Conservation (phyloP, 228 moss, liverwort and hornwort species). For the Sphagnum fallax region DNA sequence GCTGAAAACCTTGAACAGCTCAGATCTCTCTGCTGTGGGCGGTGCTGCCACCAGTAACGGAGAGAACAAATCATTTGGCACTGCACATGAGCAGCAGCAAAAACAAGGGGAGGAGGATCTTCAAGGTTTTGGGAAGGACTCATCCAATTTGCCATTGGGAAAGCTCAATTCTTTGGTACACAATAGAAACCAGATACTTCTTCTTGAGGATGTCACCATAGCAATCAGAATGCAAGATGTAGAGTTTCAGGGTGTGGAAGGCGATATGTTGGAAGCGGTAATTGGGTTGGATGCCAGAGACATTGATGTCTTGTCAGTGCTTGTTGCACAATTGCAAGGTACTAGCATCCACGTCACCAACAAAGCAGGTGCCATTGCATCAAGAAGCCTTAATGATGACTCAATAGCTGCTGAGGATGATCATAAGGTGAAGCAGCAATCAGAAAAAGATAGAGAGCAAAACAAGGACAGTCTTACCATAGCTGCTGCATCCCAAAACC, state of each 20-base stretch:
- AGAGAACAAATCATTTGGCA: neutral
- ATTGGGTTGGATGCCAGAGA: slow-evolving; percentile 70
- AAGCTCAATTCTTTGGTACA: neutral
- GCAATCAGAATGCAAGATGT: slow-evolving; percentile 44
- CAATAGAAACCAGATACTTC: slow-evolving; percentile 35
- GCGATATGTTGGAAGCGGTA: slow-evolving; percentile 68
- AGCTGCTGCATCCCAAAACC: too few relatives aligned
- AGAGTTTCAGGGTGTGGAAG: slow-evolving; percentile 53
- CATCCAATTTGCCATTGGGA: neutral
- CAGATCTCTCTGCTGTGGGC: neutral
- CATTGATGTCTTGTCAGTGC: slow-evolving; percentile 49
- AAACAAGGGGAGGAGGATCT: too few relatives aligned
- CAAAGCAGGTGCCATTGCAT: slow-evolving; percentile 28
- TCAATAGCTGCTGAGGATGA: neutral
- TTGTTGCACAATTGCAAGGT: slow-evolving; percentile 71
- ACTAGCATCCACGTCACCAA: slow-evolving; percentile 44
- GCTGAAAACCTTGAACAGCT: slow-evolving; percentile 29
- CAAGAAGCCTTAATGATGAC: slow-evolving; percentile 5
- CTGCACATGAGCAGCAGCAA: neutral
- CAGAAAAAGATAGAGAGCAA: neutral
- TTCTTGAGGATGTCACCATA: slow-evolving; percentile 61
- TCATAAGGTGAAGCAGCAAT: neutral
- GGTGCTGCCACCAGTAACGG: neutral
- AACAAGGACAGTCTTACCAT: too few relatives aligned
- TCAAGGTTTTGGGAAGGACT: too few relatives aligned